Evolutionary conservation across 2,329 filamentous ascomycete species (phyloP).

Genomic region (Colletotrichum somersetense): DNA sequence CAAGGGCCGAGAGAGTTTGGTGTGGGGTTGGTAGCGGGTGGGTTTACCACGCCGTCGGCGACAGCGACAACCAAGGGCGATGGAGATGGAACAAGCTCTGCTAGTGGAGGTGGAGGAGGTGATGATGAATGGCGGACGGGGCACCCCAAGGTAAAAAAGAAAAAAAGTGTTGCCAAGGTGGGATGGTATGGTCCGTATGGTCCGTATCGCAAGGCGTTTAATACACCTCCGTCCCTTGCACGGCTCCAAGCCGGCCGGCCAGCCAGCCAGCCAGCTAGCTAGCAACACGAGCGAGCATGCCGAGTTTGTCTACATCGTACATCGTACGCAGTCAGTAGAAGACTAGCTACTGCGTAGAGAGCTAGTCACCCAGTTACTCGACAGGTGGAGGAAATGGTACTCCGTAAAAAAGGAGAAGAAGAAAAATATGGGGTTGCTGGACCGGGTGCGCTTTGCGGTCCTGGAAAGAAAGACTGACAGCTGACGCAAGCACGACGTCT

Average conservation of each 20-base stretch:
- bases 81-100: background rate
- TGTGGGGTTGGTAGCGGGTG: slow-evolving; percentile 26
- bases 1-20: slow-evolving; percentile 30
- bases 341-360: no score
- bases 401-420: background rate
- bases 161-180: background rate
- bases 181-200: background rate
- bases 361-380: background rate
- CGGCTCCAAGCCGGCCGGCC: background rate
- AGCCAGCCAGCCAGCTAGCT: background rate
- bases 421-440: no score
- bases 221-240: background rate
- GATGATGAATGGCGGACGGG: background rate
- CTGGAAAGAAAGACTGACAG: background rate
- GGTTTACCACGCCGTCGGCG: slow-evolving; percentile 11
- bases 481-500: background rate
- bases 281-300: background rate
- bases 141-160: background rate
- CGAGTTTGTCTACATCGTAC: no score
- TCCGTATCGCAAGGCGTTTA: background rate
- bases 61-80: slow-evolving; percentile 5
- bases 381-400: background rate
- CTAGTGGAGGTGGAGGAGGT: background rate
- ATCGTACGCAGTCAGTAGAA: no score
- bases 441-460: background rate